Evolutionary conservation across 1,284 basidiomycete species (phyloP).

Genomic region (Sanghuangporus weigelae): DNA sequence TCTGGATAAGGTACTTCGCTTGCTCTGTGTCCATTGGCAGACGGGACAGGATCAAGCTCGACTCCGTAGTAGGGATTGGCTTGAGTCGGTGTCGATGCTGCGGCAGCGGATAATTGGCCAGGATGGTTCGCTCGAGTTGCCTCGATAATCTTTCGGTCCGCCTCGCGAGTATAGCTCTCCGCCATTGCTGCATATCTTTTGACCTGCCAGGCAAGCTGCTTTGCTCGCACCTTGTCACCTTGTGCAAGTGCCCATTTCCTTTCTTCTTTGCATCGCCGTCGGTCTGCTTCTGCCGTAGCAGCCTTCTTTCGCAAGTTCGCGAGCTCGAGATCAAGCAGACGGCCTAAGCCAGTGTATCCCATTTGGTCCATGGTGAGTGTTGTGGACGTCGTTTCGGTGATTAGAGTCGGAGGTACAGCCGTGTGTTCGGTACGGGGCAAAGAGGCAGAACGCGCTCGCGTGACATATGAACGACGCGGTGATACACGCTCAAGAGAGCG

Average conservation of each 20-base stretch:
- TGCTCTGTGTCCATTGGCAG: neutral
- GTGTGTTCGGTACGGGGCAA: conserved; percentile 20
- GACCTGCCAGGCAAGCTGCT: conserved; percentile 76
- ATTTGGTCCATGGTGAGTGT: conserved; percentile 56
- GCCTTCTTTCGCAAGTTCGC: conserved; percentile 68
- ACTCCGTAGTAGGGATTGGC: neutral
- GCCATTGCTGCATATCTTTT: conserved; percentile 71
- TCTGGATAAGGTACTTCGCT: neutral
- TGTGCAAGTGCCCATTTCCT: conserved; percentile 76
- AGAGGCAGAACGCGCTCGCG: conserved; percentile 11
- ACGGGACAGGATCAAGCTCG: neutral
- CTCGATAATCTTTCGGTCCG: conserved; percentile 66
- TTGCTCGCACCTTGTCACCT: conserved; percentile 65
- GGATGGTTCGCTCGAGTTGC: conserved; percentile 8
- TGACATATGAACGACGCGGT: neutral
- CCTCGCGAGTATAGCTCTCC: conserved; percentile 73
- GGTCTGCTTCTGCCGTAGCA: conserved; percentile 73
- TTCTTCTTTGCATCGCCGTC: conserved; percentile 75
- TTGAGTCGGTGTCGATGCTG: neutral
- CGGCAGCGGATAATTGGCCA: neutral
- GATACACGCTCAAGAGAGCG: neutral
- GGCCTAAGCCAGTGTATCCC: conserved; percentile 24
- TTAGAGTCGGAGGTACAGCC: conserved; percentile 2
- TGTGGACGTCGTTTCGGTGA: conserved; percentile 33
- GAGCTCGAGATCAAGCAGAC: conserved; percentile 44